Conservation (phyloP, 768 basidiomycete species). For the Cyclocybe cylindracea region DNA sequence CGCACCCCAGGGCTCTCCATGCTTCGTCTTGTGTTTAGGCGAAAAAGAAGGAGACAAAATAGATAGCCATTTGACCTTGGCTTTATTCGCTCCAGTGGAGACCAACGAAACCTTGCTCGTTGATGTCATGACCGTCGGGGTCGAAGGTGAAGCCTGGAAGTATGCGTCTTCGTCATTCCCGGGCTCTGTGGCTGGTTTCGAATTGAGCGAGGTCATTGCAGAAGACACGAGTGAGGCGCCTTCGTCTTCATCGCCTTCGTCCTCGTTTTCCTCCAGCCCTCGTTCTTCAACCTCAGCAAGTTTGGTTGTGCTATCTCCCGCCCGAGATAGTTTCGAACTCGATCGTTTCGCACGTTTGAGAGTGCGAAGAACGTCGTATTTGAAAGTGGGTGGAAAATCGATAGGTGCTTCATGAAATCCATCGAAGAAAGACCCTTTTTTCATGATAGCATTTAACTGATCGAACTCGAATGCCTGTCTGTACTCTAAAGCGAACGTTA, state of each 20-base stretch:
- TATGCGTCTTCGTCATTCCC: conserved; percentile 9
- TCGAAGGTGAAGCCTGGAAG: conserved; percentile 7
- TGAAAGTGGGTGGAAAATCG: conserved; percentile 91
- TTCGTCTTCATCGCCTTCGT: conserved; percentile 40
- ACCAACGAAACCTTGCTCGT: conserved; percentile 11
- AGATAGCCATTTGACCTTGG: conserved; percentile 19
- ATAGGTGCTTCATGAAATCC: conserved; percentile 84
- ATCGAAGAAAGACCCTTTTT: conserved; percentile 61
- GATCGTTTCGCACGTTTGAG: conserved; percentile 50
- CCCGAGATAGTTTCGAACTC: conserved; percentile 26
- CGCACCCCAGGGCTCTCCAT: not conserved
- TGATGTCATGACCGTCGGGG: conserved; percentile 11
- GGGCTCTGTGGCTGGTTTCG: conserved; percentile 15
- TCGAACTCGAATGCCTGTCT: conserved; percentile 87
- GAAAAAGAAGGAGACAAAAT: conserved; percentile 22
- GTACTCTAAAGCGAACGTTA: conserved; percentile 55
- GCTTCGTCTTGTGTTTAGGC: conserved; percentile 8
- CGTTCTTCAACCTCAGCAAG: conserved; percentile 40
- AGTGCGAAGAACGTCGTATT: conserved; percentile 77
- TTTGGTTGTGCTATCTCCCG: conserved; percentile 19
- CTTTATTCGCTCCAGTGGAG: conserved; percentile 7
- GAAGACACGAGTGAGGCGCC: conserved; percentile 55
- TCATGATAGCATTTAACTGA: conserved; percentile 81
- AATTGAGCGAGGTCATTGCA: conserved; percentile 27
- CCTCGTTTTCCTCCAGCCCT: conserved; percentile 33